A percentile compares a stretch with the other conserved stretches of the same genome.
Evolutionary conservation across 148 eudicot species (phyloP).

Genomic region (Pharnaceum exiguum): DNA sequence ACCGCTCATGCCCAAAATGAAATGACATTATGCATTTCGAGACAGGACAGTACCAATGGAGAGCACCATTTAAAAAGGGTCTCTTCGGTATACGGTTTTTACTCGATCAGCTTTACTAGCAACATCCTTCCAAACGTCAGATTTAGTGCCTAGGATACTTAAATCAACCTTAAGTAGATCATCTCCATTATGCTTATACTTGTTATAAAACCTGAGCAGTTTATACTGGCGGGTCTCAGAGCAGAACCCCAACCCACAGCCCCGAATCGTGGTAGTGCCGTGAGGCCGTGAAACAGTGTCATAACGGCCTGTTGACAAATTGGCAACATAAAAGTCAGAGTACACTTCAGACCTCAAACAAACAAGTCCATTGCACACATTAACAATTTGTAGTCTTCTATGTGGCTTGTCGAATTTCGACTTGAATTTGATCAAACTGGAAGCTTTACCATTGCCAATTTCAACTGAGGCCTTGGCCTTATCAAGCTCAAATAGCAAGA

Average conservation of each 20-base stretch:
- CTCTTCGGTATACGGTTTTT: not conserved
- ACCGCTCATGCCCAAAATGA: not conserved
- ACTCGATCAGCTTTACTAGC: not conserved
- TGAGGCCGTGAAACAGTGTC: not conserved
- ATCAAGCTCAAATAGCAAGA: not conserved
- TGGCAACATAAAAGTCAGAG: not conserved
- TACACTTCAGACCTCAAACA: not conserved
- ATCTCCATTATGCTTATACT: not conserved
- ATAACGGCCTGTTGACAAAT: not conserved
- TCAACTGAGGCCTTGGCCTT: no score
- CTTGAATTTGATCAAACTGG: not conserved
- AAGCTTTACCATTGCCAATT: no score
- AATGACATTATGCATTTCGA: not conserved
- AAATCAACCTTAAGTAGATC: not conserved
- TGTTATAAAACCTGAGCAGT: slow-evolving; percentile 1
- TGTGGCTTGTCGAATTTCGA: not conserved
- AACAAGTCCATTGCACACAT: not conserved
- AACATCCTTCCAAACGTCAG: not conserved
- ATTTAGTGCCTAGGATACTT: not conserved
- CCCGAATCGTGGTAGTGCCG: not conserved
- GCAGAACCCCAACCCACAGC: slow-evolving; percentile 4
- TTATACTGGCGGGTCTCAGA: slow-evolving; percentile 5
- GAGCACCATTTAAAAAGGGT: not conserved
- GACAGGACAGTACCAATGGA: not conserved
- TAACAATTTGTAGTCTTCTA: not conserved